These are phyloP conservation scores for Hortaea sp. DNA, from an alignment of 2,329 filamentous ascomycete species.

Conservation along the genomic window DNA sequence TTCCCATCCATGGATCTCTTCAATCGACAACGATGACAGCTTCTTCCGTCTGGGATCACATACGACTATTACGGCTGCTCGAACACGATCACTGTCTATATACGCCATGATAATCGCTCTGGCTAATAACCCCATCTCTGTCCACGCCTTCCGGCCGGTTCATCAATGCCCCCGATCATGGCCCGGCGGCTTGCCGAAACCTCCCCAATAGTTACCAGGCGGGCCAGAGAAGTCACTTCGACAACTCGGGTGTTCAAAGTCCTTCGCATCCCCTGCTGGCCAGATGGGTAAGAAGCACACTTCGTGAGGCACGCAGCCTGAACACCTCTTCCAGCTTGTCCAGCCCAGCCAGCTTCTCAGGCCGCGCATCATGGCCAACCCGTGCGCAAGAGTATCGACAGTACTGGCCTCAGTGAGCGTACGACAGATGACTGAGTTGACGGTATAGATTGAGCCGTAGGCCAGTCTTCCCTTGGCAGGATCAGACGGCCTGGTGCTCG, in stretches of 20 bases:
- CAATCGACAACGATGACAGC: too few relatives aligned
- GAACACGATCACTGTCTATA: too few relatives aligned
- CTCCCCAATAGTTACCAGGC: slow-evolving; percentile 14
- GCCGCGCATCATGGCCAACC: slow-evolving; percentile 24
- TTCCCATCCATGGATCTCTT: too few relatives aligned
- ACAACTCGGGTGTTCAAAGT: slow-evolving; percentile 44
- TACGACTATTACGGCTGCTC: too few relatives aligned
- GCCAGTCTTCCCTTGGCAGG: slow-evolving; percentile 12
- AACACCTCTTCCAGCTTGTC: slow-evolving; percentile 50
- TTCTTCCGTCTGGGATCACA: too few relatives aligned
- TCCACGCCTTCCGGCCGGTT: too few relatives aligned
- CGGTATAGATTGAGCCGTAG: slow-evolving; percentile 20
- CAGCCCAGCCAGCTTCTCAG: slow-evolving; percentile 46
- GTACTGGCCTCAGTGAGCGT: slow-evolving; percentile 19
- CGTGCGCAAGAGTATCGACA: slow-evolving; percentile 12
- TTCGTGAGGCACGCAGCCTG: slow-evolving; percentile 44
- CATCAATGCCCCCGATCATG: background rate
- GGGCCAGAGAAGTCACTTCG: slow-evolving; percentile 16
- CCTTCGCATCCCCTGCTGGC: slow-evolving; percentile 46
- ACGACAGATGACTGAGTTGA: slow-evolving; percentile 25
- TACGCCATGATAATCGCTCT: too few relatives aligned
- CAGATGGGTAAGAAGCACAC: slow-evolving; percentile 55
- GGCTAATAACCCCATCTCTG: too few relatives aligned
- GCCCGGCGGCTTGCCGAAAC: slow-evolving; percentile 2
- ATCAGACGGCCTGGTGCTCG: slow-evolving; percentile 7